Evolutionary conservation across 495 filamentous ascomycete genomes (phyloP), one percentile per base, ranked within the genome.

Genomic region (Aspergillus ostianus): DNA sequence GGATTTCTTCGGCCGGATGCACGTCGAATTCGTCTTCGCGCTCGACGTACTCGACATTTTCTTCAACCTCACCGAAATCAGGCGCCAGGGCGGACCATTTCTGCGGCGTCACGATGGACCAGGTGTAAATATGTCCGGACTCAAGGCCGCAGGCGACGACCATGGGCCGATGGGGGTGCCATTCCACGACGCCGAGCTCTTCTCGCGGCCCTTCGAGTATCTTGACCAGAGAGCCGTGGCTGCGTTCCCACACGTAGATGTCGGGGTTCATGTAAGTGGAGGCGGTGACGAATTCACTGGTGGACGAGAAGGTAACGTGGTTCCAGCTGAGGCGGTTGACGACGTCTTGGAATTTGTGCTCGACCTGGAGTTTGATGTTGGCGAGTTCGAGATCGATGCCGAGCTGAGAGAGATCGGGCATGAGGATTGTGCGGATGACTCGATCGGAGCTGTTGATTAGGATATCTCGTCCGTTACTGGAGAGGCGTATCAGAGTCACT

Each of bases 311-410:
- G 0, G 92, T 86, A 30, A 95, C 92, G 68, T 97, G 90, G 68
- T 97, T 98, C 94, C 94, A 99, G 30, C 88, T 87, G 12, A 97
- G 80, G 27, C 89, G 85, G 68, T 98, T 97, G 19, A 99, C 93
- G 4, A 97, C 90, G 71, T 99, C 94, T 73, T 97, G 93, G 67
- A 97, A 98, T 70, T 96, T 97, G 71, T 98, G 95, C 69, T 99
- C 95, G 21, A 97, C 87, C 36, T 93, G 90, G 20, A 99, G 80
- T 58, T 90, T 86, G 65, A 97, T 90, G 58, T 70, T 72, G 27
- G 74, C 63, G 41, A 70, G 66, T 51, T 80, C 72, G n/a, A 80
- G 72, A 51, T 73, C 77, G 49, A 75, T 75, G 15, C 75, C 76
- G 21, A 80, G 69, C 62, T 73, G 77, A 47, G 73, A 80, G 7